Evolutionary conservation across 345 rosid species (phyloP).

Genomic region (Dipteronia sinensis): DNA sequence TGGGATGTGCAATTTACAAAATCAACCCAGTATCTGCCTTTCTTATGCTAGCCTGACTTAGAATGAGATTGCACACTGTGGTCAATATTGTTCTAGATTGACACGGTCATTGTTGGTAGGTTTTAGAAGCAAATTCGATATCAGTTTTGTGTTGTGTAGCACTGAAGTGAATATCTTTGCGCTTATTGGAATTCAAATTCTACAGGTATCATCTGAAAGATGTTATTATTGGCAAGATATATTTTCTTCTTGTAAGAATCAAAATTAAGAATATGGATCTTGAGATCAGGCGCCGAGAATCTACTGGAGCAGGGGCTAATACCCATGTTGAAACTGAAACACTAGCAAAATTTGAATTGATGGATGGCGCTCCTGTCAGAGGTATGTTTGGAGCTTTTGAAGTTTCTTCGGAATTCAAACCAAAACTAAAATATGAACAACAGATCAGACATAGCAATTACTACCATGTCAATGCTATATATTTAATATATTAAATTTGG

Average conservation of each 20-base stretch:
- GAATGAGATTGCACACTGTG: background rate
- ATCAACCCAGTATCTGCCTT: conserved; percentile 1
- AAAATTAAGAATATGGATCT: conserved; percentile 99
- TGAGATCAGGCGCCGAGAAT: conserved; percentile 95
- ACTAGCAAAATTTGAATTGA: conserved; percentile 92
- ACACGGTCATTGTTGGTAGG: background rate
- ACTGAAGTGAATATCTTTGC: conserved; percentile 4
- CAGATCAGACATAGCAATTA: background rate
- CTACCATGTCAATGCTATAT: background rate
- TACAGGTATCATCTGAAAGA: conserved; percentile 96
- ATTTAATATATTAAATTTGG: background rate
- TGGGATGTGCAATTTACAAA: background rate
- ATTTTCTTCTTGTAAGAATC: conserved; percentile 97
- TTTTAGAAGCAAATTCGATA: conserved; percentile 1
- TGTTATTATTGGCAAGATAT: conserved; percentile 95
- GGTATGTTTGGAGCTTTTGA: conserved; percentile 43
- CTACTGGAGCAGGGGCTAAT: conserved; percentile 95
- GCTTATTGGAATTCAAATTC: conserved; percentile 21
- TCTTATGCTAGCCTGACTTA: background rate
- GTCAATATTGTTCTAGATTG: background rate
- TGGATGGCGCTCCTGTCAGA: conserved; percentile 99
- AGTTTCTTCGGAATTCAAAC: conserved; percentile 2
- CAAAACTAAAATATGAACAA: background rate
- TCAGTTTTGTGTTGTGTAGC: conserved; percentile 10
- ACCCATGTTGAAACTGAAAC: conserved; percentile 99